Base-by-base conservation (phyloP, 106 monocot genomes). In the Dendrobium chrysotoxum region DNA sequence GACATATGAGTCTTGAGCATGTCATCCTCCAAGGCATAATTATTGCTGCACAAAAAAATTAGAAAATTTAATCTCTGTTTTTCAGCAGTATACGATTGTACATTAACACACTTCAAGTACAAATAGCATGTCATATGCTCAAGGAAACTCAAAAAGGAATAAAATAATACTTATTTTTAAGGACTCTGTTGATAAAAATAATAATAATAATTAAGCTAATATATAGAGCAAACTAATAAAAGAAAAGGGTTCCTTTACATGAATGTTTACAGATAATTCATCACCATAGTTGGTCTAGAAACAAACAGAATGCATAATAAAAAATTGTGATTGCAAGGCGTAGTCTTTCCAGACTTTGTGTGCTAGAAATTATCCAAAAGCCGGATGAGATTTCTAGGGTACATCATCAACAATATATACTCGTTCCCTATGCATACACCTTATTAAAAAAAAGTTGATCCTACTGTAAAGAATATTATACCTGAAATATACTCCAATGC, bases 11-110 rank as follows among this genome's bases (percentile, higher is more conserved):
- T 74, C 74, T 21, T 74, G 74, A 74, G 18, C 41, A 74, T 41
- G 28, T 74, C 74, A 76, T 50, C 76, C 23, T 25, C 76, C 21
- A 76, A 76, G 75, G 45, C 45, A 75, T 25, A 46, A 75, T 75
- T 38, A 46, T 25, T 46, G 18, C 75, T 46, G 75, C 45, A 75
- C 4, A 25, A 75, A 74, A 30, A 39, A 46, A 35, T 18, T 21
- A n/a, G 2, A 41, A 40, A 39, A 74, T 40, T 74, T 21, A 74
- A 74, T 74, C 31, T 71, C 35, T 74, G n/a, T 41, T 21, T 38
- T 74, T 40, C 74, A 74, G 40, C 16, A 30, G 28, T 74, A 40
- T 5, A 74, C 41, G 7, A 74, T 74, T 74, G 8, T 42, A 20
- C 18, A 42, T 12, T 40, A 39, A 28, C 8, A 40, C 21, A 21